phyloP scores from a whole-genome alignment of 2,329 filamentous ascomycete species.

The Chaetomium sp. region DNA sequence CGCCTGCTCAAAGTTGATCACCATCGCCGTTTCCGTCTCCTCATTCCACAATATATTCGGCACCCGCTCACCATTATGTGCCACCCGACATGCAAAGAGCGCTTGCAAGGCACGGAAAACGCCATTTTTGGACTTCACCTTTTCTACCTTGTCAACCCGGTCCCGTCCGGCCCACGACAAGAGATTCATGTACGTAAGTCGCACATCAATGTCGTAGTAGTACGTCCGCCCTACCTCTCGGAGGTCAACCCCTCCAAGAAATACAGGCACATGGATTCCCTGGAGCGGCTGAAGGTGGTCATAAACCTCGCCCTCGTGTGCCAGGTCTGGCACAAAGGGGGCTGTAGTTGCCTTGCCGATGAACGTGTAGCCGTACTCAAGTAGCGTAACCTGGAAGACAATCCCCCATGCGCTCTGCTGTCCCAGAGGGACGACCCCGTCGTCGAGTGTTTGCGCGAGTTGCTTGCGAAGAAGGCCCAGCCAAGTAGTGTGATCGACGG shows the following conservation, averaged over 20 bases:
- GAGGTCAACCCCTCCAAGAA: conserved; percentile 34
- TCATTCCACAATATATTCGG: background rate
- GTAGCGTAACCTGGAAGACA: conserved; percentile 37
- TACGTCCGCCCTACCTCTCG: conserved; percentile 27
- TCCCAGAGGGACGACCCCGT: conserved; percentile 26
- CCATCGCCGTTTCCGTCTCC: background rate
- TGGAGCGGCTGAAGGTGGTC: conserved; percentile 29
- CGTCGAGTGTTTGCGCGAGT: conserved; percentile 26
- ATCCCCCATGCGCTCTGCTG: conserved; percentile 31
- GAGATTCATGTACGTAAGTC: background rate
- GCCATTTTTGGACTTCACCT: background rate
- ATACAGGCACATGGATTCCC: conserved; percentile 33
- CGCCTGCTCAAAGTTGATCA: conserved; percentile 1
- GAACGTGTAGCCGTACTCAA: conserved; percentile 38
- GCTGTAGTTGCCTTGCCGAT: conserved; percentile 35
- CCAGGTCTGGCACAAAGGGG: conserved; percentile 29
- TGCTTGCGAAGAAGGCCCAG: conserved; percentile 29
- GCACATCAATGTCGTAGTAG: conserved; percentile 15
- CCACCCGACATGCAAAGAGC: background rate
- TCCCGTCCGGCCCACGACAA: background rate
- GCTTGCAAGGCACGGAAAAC: background rate
- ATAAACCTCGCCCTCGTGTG: conserved; percentile 34
- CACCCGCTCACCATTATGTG: background rate
- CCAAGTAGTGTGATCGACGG: conserved; percentile 25
- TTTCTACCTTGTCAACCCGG: background rate